A percentile compares a stretch with the other conserved stretches of the same genome.
phyloP scores from a whole-genome alignment of 352 stramenopile species.

The Globisporangium nunn region DNA sequence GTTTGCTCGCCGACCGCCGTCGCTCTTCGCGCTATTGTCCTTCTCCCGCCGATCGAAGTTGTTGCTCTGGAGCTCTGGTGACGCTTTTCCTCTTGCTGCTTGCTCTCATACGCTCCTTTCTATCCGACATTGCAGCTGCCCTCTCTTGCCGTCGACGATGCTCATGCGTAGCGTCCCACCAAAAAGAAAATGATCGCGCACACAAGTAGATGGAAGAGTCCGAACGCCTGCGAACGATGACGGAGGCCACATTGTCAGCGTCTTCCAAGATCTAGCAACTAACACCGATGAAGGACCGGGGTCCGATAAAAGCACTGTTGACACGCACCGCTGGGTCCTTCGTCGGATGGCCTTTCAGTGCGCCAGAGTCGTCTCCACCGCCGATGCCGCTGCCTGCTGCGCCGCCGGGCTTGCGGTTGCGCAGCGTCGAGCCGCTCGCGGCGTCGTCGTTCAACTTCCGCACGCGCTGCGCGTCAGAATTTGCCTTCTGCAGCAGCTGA shows the following conservation, averaged over 20 bases:
- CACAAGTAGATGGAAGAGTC: conserved; percentile 76
- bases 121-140: not conserved
- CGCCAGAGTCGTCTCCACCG: conserved; percentile 21
- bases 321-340: conserved; percentile 55
- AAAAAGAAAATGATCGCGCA: conserved; percentile 89
- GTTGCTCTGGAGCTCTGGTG: too few relatives aligned
- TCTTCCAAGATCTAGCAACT: not conserved
- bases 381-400: conserved; percentile 5
- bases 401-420: conserved; percentile 59
- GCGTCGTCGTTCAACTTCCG: conserved; percentile 61
- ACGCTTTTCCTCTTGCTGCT: not conserved
- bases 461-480: conserved; percentile 45
- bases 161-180: conserved; percentile 79
- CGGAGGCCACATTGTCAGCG: not conserved
- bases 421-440: conserved; percentile 33
- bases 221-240: conserved; percentile 38
- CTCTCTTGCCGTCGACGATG: not conserved
- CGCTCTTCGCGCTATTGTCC: not conserved
- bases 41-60: not conserved
- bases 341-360: conserved; percentile 16
- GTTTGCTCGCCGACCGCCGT: not conserved
- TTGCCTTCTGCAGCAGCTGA: conserved; percentile 67
- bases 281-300: not conserved
- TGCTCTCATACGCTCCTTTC: too few relatives aligned
- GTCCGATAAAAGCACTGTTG: not conserved